Conservation (phyloP, 1,284 basidiomycete genomes). For the Marasmius sp. region DNA sequence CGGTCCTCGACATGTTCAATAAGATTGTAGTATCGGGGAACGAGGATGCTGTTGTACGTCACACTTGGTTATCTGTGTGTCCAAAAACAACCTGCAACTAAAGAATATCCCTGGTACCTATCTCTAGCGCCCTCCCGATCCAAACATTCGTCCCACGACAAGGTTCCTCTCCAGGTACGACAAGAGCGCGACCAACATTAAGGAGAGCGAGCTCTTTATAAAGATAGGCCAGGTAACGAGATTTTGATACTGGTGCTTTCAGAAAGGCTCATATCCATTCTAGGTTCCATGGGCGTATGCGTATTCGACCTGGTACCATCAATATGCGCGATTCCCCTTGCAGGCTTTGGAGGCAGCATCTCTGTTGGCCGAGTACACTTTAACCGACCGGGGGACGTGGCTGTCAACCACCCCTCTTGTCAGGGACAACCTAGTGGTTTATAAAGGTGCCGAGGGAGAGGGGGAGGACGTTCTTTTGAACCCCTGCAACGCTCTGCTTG, state of each 20-base stretch:
- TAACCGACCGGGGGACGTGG: constrained; percentile 48
- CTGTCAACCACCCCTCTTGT: constrained; percentile 31
- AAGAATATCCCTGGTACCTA: background rate
- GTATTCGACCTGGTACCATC: constrained; percentile 56
- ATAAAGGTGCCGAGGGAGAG: background rate
- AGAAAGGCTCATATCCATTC: background rate
- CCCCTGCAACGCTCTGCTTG: background rate
- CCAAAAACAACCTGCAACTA: background rate
- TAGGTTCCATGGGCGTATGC: constrained; percentile 51
- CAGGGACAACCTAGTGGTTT: background rate
- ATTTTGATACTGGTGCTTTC: background rate
- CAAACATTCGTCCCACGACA: constrained; percentile 28
- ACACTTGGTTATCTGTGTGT: constrained; percentile 21
- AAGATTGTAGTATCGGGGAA: constrained; percentile 42
- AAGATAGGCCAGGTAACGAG: constrained; percentile 45
- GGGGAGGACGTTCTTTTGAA: background rate
- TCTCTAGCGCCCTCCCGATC: background rate
- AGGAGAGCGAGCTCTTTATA: constrained; percentile 46
- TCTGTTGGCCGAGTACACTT: constrained; percentile 45
- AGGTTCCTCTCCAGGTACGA: constrained; percentile 54
- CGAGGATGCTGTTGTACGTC: constrained; percentile 21
- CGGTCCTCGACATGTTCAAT: constrained; percentile 39
- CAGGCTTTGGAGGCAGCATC: constrained; percentile 47
- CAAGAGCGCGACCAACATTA: constrained; percentile 57
- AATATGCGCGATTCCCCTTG: constrained; percentile 47